Percentiles rank a stretch among this genome's conserved stretches.
Conservation (phyloP, 768 basidiomycete species). For the Leccinum pellstonianum region DNA sequence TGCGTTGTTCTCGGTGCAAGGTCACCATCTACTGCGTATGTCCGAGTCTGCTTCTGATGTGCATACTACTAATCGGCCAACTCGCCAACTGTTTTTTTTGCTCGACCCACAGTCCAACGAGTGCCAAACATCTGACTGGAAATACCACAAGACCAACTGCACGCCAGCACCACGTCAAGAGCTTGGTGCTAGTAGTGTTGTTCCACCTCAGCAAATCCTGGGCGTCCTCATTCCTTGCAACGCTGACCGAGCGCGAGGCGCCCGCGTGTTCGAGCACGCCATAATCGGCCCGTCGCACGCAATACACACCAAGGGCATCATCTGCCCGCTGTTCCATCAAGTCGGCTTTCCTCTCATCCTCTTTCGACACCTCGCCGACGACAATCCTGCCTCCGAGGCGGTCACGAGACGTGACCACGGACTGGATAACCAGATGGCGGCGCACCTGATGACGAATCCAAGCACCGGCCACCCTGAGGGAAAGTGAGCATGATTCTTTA, state of each 20-base stretch:
- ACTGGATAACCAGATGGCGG: slow-evolving; percentile 32
- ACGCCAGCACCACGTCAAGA: neutral
- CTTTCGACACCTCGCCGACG: slow-evolving; percentile 24
- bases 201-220: slow-evolving; percentile 2
- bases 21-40: slow-evolving; percentile 25
- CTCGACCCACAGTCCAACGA: slow-evolving; percentile 20
- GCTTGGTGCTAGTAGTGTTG: neutral
- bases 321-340: slow-evolving; percentile 27
- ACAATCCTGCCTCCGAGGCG: slow-evolving; percentile 8
- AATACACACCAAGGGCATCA: slow-evolving; percentile 26
- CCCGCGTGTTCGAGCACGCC: slow-evolving; percentile 20
- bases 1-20: slow-evolving; percentile 31
- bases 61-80: neutral
- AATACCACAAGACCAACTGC: slow-evolving; percentile 19
- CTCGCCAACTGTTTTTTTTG: neutral
- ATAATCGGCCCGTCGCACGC: slow-evolving; percentile 24
- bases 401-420: slow-evolving; percentile 21
- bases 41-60: neutral
- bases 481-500: slow-evolving; percentile 8
- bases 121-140: slow-evolving; percentile 28
- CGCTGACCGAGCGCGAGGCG: slow-evolving; percentile 25
- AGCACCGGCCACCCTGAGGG: slow-evolving; percentile 25
- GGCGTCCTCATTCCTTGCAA: slow-evolving; percentile 27
- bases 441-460: slow-evolving; percentile 31
- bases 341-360: slow-evolving; percentile 31